Percentiles rank a stretch among this genome's conserved stretches.
Conservation (phyloP, 805 yeast species). For the Spencermartinsiella europaea region DNA sequence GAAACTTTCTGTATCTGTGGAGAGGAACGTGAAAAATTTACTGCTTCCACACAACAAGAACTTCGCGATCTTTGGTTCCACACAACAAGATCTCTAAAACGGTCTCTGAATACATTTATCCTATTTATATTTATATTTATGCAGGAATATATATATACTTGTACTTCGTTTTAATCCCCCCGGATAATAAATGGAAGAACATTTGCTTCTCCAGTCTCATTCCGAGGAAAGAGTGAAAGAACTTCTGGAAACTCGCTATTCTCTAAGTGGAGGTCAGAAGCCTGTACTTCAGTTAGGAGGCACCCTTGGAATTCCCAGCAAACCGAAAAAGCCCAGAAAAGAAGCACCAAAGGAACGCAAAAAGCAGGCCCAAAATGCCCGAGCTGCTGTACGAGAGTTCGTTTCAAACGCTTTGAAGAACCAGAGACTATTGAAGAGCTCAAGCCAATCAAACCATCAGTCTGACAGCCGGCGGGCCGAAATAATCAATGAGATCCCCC, state of each 20-base stretch:
- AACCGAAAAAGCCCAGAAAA: constrained; percentile 7
- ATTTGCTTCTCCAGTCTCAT: constrained; percentile 29
- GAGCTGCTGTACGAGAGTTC: constrained; percentile 23
- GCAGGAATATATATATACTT: no score
- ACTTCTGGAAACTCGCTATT: constrained; percentile 35
- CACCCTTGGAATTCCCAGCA: constrained; percentile 5
- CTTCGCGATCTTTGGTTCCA: no score
- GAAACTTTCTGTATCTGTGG: no score
- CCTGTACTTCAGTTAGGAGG: constrained; percentile 28
- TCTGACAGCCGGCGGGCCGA: background rate
- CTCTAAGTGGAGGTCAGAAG: constrained; percentile 32
- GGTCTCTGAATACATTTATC: no score
- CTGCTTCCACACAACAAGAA: no score
- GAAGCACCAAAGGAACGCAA: constrained; percentile 8
- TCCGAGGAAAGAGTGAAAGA: constrained; percentile 28
- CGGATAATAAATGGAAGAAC: constrained; percentile 26
- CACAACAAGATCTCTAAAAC: no score
- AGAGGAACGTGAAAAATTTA: no score
- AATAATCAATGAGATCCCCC: constrained; percentile 7
- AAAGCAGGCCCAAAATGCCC: constrained; percentile 20
- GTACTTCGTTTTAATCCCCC: no score
- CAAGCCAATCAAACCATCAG: background rate
- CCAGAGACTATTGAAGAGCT: background rate
- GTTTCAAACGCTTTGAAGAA: constrained; percentile 18
- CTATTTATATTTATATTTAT: no score